Conservation (phyloP, 257 asterid genomes). For the Linderniella brevidens region DNA sequence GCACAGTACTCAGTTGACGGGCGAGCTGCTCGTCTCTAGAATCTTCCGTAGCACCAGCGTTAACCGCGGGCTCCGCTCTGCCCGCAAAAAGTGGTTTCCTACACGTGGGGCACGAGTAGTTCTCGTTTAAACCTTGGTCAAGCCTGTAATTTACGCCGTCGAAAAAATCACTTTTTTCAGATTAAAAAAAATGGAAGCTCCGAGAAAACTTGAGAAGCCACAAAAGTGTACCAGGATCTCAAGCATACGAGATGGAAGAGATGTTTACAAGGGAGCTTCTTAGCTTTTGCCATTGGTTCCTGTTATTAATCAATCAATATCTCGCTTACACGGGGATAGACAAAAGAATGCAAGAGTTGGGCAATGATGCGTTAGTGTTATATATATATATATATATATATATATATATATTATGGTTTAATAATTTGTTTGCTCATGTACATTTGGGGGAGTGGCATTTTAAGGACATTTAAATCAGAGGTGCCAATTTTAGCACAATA, state of each 20-base stretch:
- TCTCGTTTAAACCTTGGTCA: constrained; percentile 81
- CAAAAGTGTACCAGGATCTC: constrained; percentile 67
- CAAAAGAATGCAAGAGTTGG: constrained; percentile 1
- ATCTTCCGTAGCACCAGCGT: constrained; percentile 29
- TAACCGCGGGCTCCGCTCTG: constrained; percentile 31
- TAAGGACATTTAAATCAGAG: too few relatives aligned
- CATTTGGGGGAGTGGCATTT: too few relatives aligned
- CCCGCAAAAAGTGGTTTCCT: constrained; percentile 74
- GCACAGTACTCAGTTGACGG: constrained; percentile 64
- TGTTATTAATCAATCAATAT: constrained; percentile 19
- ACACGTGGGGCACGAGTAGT: constrained; percentile 91
- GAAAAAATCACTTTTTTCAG: constrained; percentile 6
- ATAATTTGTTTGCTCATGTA: too few relatives aligned
- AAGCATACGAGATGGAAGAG: constrained; percentile 87
- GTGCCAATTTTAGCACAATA: too few relatives aligned
- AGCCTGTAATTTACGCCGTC: constrained; percentile 30
- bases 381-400: too few relatives aligned
- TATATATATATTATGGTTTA: too few relatives aligned
- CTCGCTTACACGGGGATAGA: background rate
- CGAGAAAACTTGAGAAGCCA: constrained; percentile 7
- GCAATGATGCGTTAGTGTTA: too few relatives aligned
- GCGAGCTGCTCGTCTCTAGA: constrained; percentile 89
- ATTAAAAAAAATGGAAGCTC: constrained; percentile 6
- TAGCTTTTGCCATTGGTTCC: constrained; percentile 98
- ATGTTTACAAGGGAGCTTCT: constrained; percentile 81